Conservation (phyloP, 805 yeast species). For the Nakazawaea laoshanensis region DNA sequence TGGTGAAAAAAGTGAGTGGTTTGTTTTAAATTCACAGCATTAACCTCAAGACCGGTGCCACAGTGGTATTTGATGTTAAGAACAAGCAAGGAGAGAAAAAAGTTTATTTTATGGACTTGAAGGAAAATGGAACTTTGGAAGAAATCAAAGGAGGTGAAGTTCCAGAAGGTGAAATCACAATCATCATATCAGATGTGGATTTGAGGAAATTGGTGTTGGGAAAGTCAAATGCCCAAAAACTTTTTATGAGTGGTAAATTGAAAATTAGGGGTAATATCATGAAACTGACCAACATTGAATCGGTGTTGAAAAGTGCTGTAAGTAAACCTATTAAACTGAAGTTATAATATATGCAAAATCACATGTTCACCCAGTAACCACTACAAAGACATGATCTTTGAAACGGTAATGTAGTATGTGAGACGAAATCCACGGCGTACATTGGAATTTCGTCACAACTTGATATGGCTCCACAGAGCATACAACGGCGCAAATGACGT, state of each 20-base stretch:
- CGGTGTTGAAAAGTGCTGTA: slow-evolving; percentile 52
- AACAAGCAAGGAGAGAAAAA: slow-evolving; percentile 50
- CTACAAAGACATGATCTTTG: slow-evolving; percentile 77
- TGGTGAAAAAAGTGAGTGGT: slow-evolving; percentile 22
- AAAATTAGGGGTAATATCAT: slow-evolving; percentile 85
- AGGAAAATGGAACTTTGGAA: slow-evolving; percentile 39
- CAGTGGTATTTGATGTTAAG: slow-evolving; percentile 59
- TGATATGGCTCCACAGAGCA: slow-evolving; percentile 45
- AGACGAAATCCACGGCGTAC: slow-evolving; percentile 18
- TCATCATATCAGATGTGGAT: slow-evolving; percentile 58
- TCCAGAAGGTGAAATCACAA: slow-evolving; percentile 54
- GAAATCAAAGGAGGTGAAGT: slow-evolving; percentile 22
- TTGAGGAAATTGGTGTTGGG: slow-evolving; percentile 66
- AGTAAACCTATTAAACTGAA: slow-evolving; percentile 34
- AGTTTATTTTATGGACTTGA: slow-evolving; percentile 64
- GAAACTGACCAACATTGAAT: slow-evolving; percentile 78
- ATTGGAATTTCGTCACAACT: slow-evolving; percentile 23
- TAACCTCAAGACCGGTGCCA: slow-evolving; percentile 40
- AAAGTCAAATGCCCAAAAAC: slow-evolving; percentile 76
- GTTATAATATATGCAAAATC: slow-evolving; percentile 14
- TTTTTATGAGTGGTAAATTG: slow-evolving; percentile 77
- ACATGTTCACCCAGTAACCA: slow-evolving; percentile 68
- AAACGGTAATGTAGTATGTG: slow-evolving; percentile 45
- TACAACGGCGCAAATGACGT: slow-evolving; percentile 30
- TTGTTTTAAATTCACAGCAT: not conserved